These are phyloP conservation scores for Marsdenia floribunda DNA, from an alignment of 257 asterid genomes.

Conservation along the genomic window DNA sequence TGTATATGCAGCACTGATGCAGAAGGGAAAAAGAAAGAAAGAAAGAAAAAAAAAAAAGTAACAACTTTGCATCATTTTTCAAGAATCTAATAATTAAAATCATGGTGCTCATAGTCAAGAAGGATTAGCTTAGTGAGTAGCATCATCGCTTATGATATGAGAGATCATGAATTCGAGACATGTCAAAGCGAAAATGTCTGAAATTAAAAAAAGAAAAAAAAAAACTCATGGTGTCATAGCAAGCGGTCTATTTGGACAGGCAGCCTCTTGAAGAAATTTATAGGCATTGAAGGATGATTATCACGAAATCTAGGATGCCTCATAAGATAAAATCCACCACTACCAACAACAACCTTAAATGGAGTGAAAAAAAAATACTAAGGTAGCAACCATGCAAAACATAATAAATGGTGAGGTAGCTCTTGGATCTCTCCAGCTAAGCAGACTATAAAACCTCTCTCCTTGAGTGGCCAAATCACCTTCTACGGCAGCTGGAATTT, in stretches of 20 bases:
- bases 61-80: not conserved
- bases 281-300: conserved; percentile 45
- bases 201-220: too few relatives aligned
- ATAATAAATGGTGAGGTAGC: conserved; percentile 65
- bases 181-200: too few relatives aligned
- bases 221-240: not conserved
- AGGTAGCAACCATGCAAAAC: conserved; percentile 49
- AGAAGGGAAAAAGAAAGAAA: too few relatives aligned
- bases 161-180: too few relatives aligned
- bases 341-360: conserved; percentile 29
- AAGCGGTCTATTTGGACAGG: conserved; percentile 75
- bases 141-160: too few relatives aligned
- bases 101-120: conserved; percentile 41
- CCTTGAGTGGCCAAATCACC: conserved; percentile 87
- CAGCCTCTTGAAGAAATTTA: conserved; percentile 75
- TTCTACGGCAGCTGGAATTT: too few relatives aligned
- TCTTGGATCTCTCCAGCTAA: conserved; percentile 86
- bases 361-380: conserved; percentile 44
- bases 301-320: conserved; percentile 76
- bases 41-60: not conserved
- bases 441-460: conserved; percentile 60
- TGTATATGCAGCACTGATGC: not conserved
- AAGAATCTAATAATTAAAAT: not conserved
- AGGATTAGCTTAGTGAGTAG: too few relatives aligned
- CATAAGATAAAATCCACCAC: conserved; percentile 50